Evolutionary conservation across 306 rosid genomes (phyloP).

Genomic region (Gleditsia sinensis): DNA sequence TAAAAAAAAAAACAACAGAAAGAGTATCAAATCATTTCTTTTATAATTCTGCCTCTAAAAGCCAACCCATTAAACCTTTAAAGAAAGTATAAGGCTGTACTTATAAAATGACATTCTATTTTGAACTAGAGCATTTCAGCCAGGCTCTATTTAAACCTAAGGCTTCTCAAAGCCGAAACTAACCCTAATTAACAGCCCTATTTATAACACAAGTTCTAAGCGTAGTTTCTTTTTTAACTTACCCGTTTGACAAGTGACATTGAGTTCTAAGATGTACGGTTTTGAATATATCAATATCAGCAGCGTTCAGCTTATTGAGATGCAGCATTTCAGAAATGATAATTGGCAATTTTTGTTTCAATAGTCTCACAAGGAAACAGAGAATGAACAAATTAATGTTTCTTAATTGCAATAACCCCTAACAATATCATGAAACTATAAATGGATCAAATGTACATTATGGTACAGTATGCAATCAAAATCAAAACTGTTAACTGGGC

Average conservation of each 20-base stretch:
- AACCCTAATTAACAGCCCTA: too few species aligned
- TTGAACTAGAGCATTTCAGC: too few species aligned
- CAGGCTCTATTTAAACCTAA: too few species aligned
- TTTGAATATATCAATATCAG: background rate
- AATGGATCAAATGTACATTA: background rate
- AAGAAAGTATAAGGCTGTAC: too few species aligned
- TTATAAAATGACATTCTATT: too few species aligned
- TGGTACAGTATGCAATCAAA: background rate
- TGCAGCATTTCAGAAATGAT: background rate
- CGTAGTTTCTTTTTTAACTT: background rate
- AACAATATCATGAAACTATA: background rate
- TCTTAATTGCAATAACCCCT: background rate
- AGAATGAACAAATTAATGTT: background rate
- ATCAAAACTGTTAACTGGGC: constrained; percentile 7
- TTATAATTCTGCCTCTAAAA: too few species aligned
- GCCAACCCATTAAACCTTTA: too few species aligned
- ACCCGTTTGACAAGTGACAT: background rate
- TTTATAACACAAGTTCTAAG: background rate
- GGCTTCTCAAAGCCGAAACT: too few species aligned
- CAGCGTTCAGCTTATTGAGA: background rate
- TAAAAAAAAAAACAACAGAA: too few species aligned
- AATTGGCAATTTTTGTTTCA: background rate
- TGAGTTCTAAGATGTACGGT: background rate
- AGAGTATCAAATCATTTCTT: too few species aligned
- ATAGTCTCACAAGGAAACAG: background rate